These are phyloP conservation scores for Solanum microdontum DNA, from an alignment of 257 asterid genomes.

Conservation along the genomic window DNA sequence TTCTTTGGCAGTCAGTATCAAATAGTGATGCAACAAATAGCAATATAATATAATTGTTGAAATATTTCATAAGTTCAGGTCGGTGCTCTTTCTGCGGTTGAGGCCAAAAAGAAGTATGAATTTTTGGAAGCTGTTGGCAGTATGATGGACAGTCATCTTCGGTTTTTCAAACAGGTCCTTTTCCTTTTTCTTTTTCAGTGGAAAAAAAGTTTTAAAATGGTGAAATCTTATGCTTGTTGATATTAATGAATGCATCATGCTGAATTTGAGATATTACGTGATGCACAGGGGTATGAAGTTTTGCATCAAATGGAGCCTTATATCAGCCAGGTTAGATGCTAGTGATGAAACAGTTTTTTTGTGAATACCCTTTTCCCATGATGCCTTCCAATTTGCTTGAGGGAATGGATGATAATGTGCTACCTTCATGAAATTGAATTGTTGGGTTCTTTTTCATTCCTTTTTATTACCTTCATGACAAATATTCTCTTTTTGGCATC, in stretches of 20 bases:
- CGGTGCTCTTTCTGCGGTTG: constrained; percentile 76
- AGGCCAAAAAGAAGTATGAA: constrained; percentile 85
- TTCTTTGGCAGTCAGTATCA: background rate
- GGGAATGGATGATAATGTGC: background rate
- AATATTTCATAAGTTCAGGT: constrained; percentile 36
- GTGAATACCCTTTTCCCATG: background rate
- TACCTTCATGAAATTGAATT: background rate
- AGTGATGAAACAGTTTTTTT: background rate
- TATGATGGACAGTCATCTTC: constrained; percentile 87
- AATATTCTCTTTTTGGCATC: background rate
- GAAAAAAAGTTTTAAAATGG: constrained; percentile 37
- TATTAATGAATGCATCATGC: background rate
- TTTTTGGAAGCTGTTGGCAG: constrained; percentile 80
- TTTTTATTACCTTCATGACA: background rate
- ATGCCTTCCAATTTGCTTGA: background rate
- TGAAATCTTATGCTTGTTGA: background rate
- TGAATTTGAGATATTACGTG: constrained; percentile 14
- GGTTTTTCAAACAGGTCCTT: constrained; percentile 66
- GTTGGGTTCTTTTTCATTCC: background rate
- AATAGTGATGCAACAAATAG: background rate
- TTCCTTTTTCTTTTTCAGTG: background rate
- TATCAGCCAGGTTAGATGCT: constrained; percentile 58
- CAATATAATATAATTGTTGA: constrained; percentile 4
- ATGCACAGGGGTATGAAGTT: constrained; percentile 75
- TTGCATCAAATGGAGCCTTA: constrained; percentile 93